Evolutionary conservation across 768 basidiomycete species (phyloP), one percentile per base, ranked within the genome.

Genomic region (Tulasnella sp.): DNA sequence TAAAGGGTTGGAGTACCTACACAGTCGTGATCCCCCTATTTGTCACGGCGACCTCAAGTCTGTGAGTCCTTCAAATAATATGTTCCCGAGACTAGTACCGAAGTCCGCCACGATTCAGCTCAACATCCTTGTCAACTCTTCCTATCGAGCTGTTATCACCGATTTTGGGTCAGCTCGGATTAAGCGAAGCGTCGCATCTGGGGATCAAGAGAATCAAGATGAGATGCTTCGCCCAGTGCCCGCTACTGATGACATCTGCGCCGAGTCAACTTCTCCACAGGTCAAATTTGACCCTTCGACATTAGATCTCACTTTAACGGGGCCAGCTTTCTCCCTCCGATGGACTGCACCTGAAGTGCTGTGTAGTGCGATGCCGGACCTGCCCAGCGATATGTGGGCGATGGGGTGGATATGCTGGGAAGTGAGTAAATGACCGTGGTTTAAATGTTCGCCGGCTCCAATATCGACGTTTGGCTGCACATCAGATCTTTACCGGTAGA

Each of bases 111-210:
- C 11, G 13, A 44, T 29, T 10, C 11, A 57, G 55, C 26, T 57
- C 55, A 57, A 57, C 55, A 57, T 57, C 55, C 55, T 57, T n/a
- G 55, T 57, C 55, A 57, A 57, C 55, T 57, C 55, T 29, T 23
- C 6, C 3, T 57, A 57, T n/a, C 55, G 26, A 23, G 55, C 55
- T 2, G 20, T 57, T 23, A 57, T 57, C 13, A 57, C 55, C 3
- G 55, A 57, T 23, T 57, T 57, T 29, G 55, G 55, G 55, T 57
- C 55, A 13, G 55, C 55, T n/a, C 55, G 55, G 1, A 10, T 29
- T 13, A 4, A 29, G n/a, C 4, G 23, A 29, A 4, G 11, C 6
- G 20, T 13, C 1, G 55, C 5, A 57, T 23, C 13, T 1, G 23
- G 13, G 55, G 11, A 57, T 10, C 16, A 57, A 57, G 51, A 51